phyloP scores from a whole-genome alignment of 106 monocot genomes.

The Platanthera guangdongensis region DNA sequence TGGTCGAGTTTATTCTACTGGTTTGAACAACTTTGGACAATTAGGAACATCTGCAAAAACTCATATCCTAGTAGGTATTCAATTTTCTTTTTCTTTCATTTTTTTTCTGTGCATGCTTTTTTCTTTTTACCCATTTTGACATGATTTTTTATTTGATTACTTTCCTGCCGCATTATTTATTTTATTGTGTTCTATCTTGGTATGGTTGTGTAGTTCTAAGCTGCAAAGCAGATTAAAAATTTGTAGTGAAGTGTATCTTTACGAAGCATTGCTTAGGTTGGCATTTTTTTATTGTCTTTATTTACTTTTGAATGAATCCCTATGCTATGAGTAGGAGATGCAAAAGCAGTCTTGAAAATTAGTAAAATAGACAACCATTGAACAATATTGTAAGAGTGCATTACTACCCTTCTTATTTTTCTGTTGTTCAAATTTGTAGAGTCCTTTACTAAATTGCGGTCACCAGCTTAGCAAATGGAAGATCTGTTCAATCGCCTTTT shows the following conservation, averaged over 20 bases:
- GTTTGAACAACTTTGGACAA: conserved; percentile 87
- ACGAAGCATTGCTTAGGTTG: background rate
- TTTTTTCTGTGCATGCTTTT: background rate
- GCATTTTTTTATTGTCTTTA: conserved; percentile 1
- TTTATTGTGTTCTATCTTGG: background rate
- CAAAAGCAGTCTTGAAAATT: background rate
- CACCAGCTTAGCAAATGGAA: no score
- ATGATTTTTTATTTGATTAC: background rate
- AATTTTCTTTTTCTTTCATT: background rate
- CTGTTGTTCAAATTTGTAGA: conserved; percentile 1
- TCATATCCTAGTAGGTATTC: conserved; percentile 44
- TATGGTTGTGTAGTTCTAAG: background rate
- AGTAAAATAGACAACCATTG: background rate
- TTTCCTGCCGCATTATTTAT: background rate
- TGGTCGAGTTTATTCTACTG: conserved; percentile 74
- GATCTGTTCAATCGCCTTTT: no score
- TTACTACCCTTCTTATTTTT: background rate
- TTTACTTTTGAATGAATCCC: background rate
- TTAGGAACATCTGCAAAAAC: conserved; percentile 46
- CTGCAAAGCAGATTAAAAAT: background rate
- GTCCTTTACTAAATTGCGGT: background rate
- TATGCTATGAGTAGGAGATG: background rate
- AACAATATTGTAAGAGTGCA: background rate
- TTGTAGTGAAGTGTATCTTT: background rate
- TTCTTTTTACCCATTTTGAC: background rate